Base-by-base conservation (phyloP, 2,329 filamentous ascomycete species). In the Fusarium multiceps region DNA sequence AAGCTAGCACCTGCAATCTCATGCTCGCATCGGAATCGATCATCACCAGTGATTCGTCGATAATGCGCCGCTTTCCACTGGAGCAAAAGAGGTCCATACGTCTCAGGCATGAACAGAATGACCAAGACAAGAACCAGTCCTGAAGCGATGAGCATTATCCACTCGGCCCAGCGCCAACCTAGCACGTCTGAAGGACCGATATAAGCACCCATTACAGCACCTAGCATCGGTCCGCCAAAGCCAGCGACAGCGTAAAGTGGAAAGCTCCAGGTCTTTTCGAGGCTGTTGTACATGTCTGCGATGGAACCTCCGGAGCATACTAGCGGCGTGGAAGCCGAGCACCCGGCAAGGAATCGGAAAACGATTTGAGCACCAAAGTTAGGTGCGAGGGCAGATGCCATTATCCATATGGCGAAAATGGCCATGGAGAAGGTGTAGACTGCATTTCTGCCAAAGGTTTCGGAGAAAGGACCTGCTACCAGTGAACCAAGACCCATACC, bases 81-180 rank as follows among this genome's bases (percentile, higher is more conserved):
- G 32, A 92, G 78, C 6, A 92, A 78, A 16, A 90, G 49, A 34
- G 77, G 78, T 4, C 75, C 85, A 67, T 91, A 92, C 0, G 90
- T 92, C 76, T 92, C 90, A 3, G 90, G 90, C 54, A 92, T 88
- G 48, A 89, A 82, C 18, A 89, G 73, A 25, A 88, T 74, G 34
- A 92, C 86, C 40, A 86, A 72, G n/a, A 81, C 76, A 25, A 90
- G 82, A 60, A 90, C 79, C 8, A 85, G 75, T 0, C 83, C 87
- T 0, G 88, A 84, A 83, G 88, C 89, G 53, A 92, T 91, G 32
- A 91, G 79, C 61, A 91, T 83, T 2, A 88, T 83, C 79, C 90
- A 92, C 75, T 91, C 89, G 0, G 83, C 82, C 87, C 88, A 90
- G n/a, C 87, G 82, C 85, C 89, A 92, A 51, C 81, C 83, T 3